phyloP scores from a whole-genome alignment of 495 filamentous ascomycete species.

The Podospora australis region DNA sequence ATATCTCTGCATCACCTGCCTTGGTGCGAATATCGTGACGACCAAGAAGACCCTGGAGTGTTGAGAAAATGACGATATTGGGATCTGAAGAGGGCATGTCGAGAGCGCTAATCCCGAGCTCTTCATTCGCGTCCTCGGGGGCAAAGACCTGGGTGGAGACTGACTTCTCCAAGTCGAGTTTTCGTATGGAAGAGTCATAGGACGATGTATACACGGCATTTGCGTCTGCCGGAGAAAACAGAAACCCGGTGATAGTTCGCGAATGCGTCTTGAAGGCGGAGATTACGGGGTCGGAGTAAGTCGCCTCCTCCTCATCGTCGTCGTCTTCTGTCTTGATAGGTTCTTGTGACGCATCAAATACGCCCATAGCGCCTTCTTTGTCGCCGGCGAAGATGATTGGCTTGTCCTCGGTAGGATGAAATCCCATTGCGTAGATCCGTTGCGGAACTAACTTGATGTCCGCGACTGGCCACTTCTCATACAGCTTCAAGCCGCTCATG shows the following conservation, averaged over 20 bases:
- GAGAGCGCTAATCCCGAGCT: constrained; percentile 73
- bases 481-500: constrained; percentile 74
- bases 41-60: constrained; percentile 71
- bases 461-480: constrained; percentile 73
- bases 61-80: constrained; percentile 79
- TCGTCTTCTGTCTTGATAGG: constrained; percentile 45
- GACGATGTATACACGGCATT: constrained; percentile 75
- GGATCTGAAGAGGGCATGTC: constrained; percentile 66
- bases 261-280: constrained; percentile 84
- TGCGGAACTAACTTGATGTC: constrained; percentile 93
- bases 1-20: constrained; percentile 50
- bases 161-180: constrained; percentile 74
- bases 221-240: constrained; percentile 63
- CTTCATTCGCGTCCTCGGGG: constrained; percentile 57
- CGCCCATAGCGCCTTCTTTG: constrained; percentile 86
- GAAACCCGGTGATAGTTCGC: constrained; percentile 78
- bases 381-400: constrained; percentile 92
- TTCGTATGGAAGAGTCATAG: constrained; percentile 92
- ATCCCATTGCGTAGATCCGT: constrained; percentile 77
- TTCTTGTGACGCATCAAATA: constrained; percentile 85
- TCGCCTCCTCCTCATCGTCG: constrained; percentile 54
- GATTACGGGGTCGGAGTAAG: constrained; percentile 57
- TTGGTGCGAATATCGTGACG: constrained; percentile 67
- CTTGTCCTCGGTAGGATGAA: constrained; percentile 82
- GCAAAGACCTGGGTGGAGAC: constrained; percentile 73